Base-by-base conservation (phyloP, 2,329 filamentous ascomycete genomes). In the Penicillium olsonii region DNA sequence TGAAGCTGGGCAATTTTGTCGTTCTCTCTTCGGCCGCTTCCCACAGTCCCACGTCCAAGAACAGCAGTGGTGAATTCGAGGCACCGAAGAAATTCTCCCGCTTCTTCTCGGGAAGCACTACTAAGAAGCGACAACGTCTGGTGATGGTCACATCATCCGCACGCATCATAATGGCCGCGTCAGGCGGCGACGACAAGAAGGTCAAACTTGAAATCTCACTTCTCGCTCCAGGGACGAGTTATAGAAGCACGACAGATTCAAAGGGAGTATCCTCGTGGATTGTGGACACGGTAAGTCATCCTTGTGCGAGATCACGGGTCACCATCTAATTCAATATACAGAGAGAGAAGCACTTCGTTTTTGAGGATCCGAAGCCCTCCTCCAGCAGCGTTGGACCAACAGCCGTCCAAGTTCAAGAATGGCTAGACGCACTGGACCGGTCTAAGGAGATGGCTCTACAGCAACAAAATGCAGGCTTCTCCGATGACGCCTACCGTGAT, bases 141-240 rank as follows among this genome's bases (percentile, higher is more conserved):
- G 94, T 99, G 6, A 92, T 99, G 85, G 84, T 99, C 45, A 99
- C 94, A 2, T 95, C 90, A 1, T 90, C 88, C 61, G 94, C 88
- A 14, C 85, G 94, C 37, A 87, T 99, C 44, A 85, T 99, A 40
- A 80, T 99, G 64, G 92, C 90, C 11, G 89, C 94, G 5, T 87
- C 92, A 19, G 92, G 92, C 6, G 94, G 92, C 0, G 94, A 96
- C 56, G 92, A 97, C 67, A 99, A 99, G 75, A 92, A 94, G 69
- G 83, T 90, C 18, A 99, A 99, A 69, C 82, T 90, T 62, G 94
- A 99, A 60, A 84, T 99, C 29, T 90, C 89, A n/a, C 78, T 99
- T 20, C 75, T 95, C 17, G 80, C 81, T 2, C 77, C 87, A 2
- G 91, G 90, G 45, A 90, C 85, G 59, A 77, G 82, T 20, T 97